Percentiles rank a stretch among this genome's conserved stretches.
Conservation (phyloP, 805 yeast species). For the Pichia gijzeniarum region DNA sequence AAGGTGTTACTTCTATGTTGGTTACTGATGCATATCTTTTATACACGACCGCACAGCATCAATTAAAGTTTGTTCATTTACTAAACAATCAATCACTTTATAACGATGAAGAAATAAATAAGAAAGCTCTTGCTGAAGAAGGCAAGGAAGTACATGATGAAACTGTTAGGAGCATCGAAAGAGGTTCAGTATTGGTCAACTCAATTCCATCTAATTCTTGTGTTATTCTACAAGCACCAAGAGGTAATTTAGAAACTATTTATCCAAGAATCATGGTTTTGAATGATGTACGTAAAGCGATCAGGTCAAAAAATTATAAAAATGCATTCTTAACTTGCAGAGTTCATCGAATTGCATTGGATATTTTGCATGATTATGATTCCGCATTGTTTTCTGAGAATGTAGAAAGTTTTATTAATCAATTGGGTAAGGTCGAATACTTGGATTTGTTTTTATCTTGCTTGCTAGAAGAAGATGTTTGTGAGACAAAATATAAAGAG, state of each 20-base stretch:
- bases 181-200: constrained; percentile 82
- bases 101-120: constrained; percentile 12
- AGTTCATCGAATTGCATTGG: constrained; percentile 86
- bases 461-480: constrained; percentile 78
- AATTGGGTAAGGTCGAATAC: constrained; percentile 66
- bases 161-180: constrained; percentile 79
- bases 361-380: constrained; percentile 80
- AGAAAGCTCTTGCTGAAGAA: constrained; percentile 9
- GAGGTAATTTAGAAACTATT: constrained; percentile 94
- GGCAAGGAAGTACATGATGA: too few relatives aligned
- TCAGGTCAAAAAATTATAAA: constrained; percentile 49
- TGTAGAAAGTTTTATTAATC: constrained; percentile 59
- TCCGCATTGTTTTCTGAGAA: constrained; percentile 63
- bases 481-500: constrained; percentile 74
- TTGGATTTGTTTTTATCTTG: constrained; percentile 84
- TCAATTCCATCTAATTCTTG: constrained; percentile 77
- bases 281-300: constrained; percentile 68
- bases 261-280: constrained; percentile 90
- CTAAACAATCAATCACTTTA: constrained; percentile 19
- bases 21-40: constrained; percentile 65
- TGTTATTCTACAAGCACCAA: constrained; percentile 85
- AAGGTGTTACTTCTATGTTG: constrained; percentile 76
- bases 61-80: constrained; percentile 75
- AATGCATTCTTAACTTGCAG: constrained; percentile 83
- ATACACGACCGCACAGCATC: constrained; percentile 84